Percentiles rank a stretch among this genome's conserved stretches.
Conservation (phyloP, 2,329 filamentous ascomycete species). For the Onygenales sp. region DNA sequence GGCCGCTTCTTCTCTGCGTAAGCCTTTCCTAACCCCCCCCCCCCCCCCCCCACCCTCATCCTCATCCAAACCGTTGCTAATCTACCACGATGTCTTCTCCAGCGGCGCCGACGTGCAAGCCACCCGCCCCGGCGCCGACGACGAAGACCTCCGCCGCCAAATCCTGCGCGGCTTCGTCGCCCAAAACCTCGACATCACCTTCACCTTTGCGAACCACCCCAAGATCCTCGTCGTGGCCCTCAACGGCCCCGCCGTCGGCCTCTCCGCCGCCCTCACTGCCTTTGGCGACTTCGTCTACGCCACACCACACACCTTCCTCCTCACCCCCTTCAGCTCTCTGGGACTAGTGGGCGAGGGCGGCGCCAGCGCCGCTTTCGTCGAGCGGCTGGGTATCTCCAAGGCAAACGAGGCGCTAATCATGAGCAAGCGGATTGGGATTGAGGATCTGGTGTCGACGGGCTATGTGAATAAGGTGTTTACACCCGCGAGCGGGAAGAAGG, state of each 20-base stretch:
- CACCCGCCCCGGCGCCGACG: slow-evolving; percentile 33
- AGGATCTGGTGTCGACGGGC: slow-evolving; percentile 64
- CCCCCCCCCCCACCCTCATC: neutral
- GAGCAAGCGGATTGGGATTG: slow-evolving; percentile 64
- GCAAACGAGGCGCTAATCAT: slow-evolving; percentile 92
- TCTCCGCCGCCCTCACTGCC: slow-evolving; percentile 72
- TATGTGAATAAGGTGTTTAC: slow-evolving; percentile 80
- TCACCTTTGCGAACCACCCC: slow-evolving; percentile 84
- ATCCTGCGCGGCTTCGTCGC: slow-evolving; percentile 65
- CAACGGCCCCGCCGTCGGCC: slow-evolving; percentile 83
- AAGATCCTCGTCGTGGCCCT: slow-evolving; percentile 88
- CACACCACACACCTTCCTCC: slow-evolving; percentile 68
- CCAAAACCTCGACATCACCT: slow-evolving; percentile 82
- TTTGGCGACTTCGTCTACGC: slow-evolving; percentile 91
- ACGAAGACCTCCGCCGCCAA: slow-evolving; percentile 40
- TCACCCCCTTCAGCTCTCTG: slow-evolving; percentile 84
- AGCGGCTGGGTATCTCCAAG: slow-evolving; percentile 66
- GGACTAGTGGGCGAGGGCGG: slow-evolving; percentile 87
- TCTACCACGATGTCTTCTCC: slow-evolving; percentile 5
- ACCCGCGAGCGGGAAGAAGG: slow-evolving; percentile 43
- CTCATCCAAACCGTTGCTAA: neutral
- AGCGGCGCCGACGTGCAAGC: slow-evolving; percentile 73
- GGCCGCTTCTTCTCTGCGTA: slow-evolving; percentile 84
- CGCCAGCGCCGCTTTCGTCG: slow-evolving; percentile 66
- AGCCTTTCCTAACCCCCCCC: slow-evolving; percentile 17